phyloP scores from a whole-genome alignment of 2,329 filamentous ascomycete genomes.

The Kalmusia sp. region DNA sequence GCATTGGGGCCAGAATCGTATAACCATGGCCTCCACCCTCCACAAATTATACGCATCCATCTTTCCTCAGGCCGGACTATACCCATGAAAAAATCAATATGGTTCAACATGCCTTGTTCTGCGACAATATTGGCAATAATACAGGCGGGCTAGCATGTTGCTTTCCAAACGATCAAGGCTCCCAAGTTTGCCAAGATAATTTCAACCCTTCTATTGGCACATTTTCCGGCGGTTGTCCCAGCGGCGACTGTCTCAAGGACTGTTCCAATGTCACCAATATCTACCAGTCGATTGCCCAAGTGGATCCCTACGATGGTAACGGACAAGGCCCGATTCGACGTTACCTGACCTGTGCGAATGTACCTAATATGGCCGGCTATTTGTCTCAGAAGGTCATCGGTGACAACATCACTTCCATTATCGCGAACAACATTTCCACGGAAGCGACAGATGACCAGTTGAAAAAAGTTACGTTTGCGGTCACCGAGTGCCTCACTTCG shows the following conservation, averaged over 20 bases:
- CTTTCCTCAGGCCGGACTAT: too few species aligned
- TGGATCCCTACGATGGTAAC: conserved; percentile 11
- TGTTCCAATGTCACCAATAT: conserved; percentile 10
- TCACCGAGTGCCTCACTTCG: conserved; percentile 23
- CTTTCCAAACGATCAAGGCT: neutral
- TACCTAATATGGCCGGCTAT: conserved; percentile 20
- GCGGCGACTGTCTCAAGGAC: conserved; percentile 10
- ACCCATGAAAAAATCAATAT: neutral
- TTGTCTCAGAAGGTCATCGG: conserved; percentile 7
- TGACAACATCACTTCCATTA: conserved; percentile 2
- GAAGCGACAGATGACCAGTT: conserved; percentile 3
- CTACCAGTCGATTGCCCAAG: conserved; percentile 11
- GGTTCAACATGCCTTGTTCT: conserved; percentile 3
- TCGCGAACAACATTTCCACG: conserved; percentile 12
- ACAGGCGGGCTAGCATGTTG: conserved; percentile 4
- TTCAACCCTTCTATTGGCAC: neutral
- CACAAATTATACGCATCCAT: too few species aligned
- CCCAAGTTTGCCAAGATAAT: conserved; percentile 1
- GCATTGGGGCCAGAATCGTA: too few species aligned
- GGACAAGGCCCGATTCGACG: conserved; percentile 16
- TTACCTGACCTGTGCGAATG: conserved; percentile 22
- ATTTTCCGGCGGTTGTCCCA: neutral
- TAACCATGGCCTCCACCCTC: too few species aligned
- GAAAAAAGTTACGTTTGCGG: conserved; percentile 14
- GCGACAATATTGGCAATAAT: conserved; percentile 10